Conservation (phyloP, 169 alveolate species). For the Eimeria brunetti region DNA sequence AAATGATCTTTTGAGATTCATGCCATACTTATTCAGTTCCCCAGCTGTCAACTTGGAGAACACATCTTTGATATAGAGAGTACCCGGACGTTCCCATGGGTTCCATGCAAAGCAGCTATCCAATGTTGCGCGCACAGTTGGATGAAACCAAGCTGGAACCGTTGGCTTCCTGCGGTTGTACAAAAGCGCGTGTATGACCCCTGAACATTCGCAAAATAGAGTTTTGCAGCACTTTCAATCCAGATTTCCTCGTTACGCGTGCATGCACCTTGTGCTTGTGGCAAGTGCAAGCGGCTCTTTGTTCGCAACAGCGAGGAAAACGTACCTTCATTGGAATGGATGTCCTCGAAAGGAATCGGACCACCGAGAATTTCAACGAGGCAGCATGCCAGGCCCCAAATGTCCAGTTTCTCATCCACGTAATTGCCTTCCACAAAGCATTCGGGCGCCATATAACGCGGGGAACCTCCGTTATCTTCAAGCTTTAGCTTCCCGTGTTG, state of each 20-base stretch:
- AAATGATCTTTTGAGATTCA: constrained; percentile 59
- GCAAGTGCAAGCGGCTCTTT: not conserved
- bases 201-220: constrained; percentile 38
- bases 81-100: constrained; percentile 71
- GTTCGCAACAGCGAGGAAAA: not conserved
- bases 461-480: constrained; percentile 92
- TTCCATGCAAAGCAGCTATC: constrained; percentile 67
- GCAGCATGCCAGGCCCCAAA: constrained; percentile 91
- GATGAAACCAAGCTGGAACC: constrained; percentile 81
- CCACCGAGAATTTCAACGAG: constrained; percentile 89
- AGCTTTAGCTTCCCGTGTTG: constrained; percentile 83
- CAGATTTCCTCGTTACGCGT: too few species aligned
- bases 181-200: constrained; percentile 74
- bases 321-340: constrained; percentile 85
- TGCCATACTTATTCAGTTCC: constrained; percentile 69
- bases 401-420: constrained; percentile 88
- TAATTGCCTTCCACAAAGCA: constrained; percentile 86
- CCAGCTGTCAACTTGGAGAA: constrained; percentile 56
- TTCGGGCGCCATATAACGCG: constrained; percentile 92
- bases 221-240: not conserved
- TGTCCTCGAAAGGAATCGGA: constrained; percentile 89
- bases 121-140: constrained; percentile 27
- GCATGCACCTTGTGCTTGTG: too few species aligned
- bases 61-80: constrained; percentile 14
- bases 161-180: constrained; percentile 69